Evolutionary conservation across 495 filamentous ascomycete species (phyloP).

Genomic region (Penicillium bialowiezense): DNA sequence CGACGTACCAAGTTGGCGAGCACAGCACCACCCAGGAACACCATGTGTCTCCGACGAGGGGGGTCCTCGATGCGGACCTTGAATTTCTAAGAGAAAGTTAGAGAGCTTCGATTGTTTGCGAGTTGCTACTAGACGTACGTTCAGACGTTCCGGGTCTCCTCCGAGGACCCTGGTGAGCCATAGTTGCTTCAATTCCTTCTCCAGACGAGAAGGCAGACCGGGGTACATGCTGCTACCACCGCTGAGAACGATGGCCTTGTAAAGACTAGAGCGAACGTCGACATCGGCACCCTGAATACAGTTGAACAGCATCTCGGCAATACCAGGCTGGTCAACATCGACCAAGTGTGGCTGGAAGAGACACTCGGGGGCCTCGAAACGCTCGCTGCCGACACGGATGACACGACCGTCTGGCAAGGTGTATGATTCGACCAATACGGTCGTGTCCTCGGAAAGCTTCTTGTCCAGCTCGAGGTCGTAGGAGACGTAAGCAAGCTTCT

Average conservation of each 20-base stretch:
- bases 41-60: conserved; percentile 94
- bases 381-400: conserved; percentile 91
- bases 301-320: conserved; percentile 96
- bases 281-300: conserved; percentile 96
- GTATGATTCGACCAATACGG: conserved; percentile 94
- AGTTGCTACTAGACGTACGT: conserved; percentile 45
- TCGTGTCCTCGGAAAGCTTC: conserved; percentile 93
- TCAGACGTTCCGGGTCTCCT: conserved; percentile 87
- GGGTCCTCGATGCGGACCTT: conserved; percentile 99
- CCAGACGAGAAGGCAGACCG: conserved; percentile 85
- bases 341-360: conserved; percentile 98
- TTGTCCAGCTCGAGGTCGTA: conserved; percentile 98
- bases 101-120: background rate
- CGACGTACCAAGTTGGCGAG: conserved; percentile 81
- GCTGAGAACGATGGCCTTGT: conserved; percentile 95
- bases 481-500: conserved; percentile 99
- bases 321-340: conserved; percentile 94
- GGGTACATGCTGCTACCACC: conserved; percentile 99
- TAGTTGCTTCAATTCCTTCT: conserved; percentile 98
- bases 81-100: conserved; percentile 70
- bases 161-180: conserved; percentile 91
- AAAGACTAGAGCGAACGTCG: conserved; percentile 87
- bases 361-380: conserved; percentile 97
- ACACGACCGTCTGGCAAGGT: conserved; percentile 94
- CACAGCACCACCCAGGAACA: conserved; percentile 95